A percentile compares a stretch with the other conserved stretches of the same genome.
Conservation (phyloP, 805 yeast genomes). For the Zygoascus bituminiphila region DNA sequence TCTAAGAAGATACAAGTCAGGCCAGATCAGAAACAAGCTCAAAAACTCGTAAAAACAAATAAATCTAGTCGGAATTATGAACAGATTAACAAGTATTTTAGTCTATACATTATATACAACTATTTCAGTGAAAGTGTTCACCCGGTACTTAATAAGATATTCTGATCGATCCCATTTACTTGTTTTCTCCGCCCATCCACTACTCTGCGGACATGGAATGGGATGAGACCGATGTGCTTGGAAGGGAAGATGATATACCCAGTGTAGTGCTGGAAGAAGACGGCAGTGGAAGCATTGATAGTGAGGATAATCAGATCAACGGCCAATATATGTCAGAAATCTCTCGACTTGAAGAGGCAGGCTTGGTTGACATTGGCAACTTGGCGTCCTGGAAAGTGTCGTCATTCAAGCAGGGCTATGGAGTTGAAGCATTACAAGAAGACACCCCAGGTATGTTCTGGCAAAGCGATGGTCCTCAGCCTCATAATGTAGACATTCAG, state of each 20-base stretch:
- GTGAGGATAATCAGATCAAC: not conserved
- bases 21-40: no score
- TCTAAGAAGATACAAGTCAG: no score
- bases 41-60: no score
- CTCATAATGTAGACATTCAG: constrained; percentile 72
- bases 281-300: not conserved
- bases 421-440: constrained; percentile 62
- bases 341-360: constrained; percentile 44
- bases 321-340: not conserved
- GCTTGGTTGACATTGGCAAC: constrained; percentile 67
- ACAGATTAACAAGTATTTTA: no score
- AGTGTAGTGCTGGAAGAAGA: constrained; percentile 1
- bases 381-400: constrained; percentile 82
- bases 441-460: constrained; percentile 65
- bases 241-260: not conserved
- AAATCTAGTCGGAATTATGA: no score
- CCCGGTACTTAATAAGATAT: no score
- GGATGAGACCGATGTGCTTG: constrained; percentile 5
- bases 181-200: no score
- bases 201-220: constrained; percentile 7
- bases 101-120: no score
- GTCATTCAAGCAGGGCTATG: constrained; percentile 63
- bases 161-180: no score
- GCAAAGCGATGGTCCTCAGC: constrained; percentile 93
- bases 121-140: no score